Conservation (phyloP, 1,284 basidiomycete genomes). For the Malassezia psittaci region DNA sequence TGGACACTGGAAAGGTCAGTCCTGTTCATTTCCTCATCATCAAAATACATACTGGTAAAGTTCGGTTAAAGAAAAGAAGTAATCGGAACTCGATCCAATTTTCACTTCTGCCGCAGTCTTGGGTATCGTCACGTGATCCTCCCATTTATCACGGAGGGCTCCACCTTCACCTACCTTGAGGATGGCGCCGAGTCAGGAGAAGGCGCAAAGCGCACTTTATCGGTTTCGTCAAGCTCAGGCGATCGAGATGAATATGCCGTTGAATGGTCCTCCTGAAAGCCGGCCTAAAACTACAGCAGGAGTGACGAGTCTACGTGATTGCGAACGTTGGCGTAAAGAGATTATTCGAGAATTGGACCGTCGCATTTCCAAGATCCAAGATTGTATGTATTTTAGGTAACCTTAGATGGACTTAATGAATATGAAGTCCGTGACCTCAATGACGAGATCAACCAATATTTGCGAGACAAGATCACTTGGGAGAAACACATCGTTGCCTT, state of each 20-base stretch:
- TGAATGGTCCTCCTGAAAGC: neutral
- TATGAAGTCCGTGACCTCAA: conserved; percentile 93
- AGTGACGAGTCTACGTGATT: conserved; percentile 81
- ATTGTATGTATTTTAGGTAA: conserved; percentile 51
- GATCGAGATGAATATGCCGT: conserved; percentile 70
- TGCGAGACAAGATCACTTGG: conserved; percentile 93
- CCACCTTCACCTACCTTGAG: neutral
- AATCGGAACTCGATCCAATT: neutral
- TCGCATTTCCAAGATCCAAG: conserved; percentile 96
- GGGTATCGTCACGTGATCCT: conserved; percentile 11
- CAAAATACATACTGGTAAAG: conserved; percentile 2
- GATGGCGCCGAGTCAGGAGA: conserved; percentile 47
- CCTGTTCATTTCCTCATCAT: neutral
- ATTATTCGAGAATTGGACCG: conserved; percentile 85
- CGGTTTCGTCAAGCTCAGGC: conserved; percentile 95
- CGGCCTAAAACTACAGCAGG: conserved; percentile 39
- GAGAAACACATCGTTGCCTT: conserved; percentile 90
- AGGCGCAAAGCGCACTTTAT: conserved; percentile 74
- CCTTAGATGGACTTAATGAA: conserved; percentile 76
- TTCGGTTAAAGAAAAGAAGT: neutral
- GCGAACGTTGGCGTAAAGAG: conserved; percentile 90
- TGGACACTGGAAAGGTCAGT: conserved; percentile 20
- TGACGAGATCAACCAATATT: conserved; percentile 91
- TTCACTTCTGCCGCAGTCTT: conserved; percentile 1
- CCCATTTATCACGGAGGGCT: neutral